Conservation (phyloP, 2,329 filamentous ascomycete species). For the Fusarium sulawesiense region DNA sequence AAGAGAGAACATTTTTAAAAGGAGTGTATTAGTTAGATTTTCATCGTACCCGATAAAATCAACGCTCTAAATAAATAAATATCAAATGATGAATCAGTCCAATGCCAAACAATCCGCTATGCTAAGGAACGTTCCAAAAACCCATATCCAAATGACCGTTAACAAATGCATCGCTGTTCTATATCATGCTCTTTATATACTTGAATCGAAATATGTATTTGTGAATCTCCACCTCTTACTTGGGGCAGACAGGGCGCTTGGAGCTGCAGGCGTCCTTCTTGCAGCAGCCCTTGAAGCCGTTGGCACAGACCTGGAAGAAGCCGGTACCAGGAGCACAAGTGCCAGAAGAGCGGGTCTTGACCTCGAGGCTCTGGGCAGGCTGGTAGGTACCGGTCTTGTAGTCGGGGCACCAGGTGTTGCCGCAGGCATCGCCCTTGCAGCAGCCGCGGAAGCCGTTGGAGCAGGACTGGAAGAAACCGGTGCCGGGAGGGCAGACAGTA, state of each 20-base stretch:
- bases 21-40: slow-evolving; percentile 36
- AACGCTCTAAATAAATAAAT: slow-evolving; percentile 27
- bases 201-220: not conserved
- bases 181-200: slow-evolving; percentile 9
- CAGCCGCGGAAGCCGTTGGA: slow-evolving; percentile 30
- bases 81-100: slow-evolving; percentile 5
- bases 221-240: slow-evolving; percentile 19
- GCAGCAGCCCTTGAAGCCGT: slow-evolving; percentile 36
- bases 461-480: slow-evolving; percentile 23
- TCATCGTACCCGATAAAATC: slow-evolving; percentile 27
- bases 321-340: slow-evolving; percentile 18
- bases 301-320: slow-evolving; percentile 27
- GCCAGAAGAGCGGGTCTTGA: slow-evolving; percentile 14
- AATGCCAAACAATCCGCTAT: slow-evolving; percentile 18
- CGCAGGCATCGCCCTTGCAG: slow-evolving; percentile 32
- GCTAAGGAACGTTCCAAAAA: slow-evolving; percentile 13
- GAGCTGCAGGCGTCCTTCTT: slow-evolving; percentile 29
- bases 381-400: slow-evolving; percentile 29
- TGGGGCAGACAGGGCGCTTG: slow-evolving; percentile 31
- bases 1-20: not conserved
- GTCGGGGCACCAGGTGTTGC: slow-evolving; percentile 28
- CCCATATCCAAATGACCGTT: not conserved
- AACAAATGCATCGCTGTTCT: slow-evolving; percentile 8
- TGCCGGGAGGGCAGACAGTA: slow-evolving; percentile 15
- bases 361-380: slow-evolving; percentile 20